A percentile compares a stretch with the other conserved stretches of the same genome.
These are phyloP conservation scores for Hymenoscyphus linearis DNA, from an alignment of 2,329 filamentous ascomycete genomes.

Conservation along the genomic window DNA sequence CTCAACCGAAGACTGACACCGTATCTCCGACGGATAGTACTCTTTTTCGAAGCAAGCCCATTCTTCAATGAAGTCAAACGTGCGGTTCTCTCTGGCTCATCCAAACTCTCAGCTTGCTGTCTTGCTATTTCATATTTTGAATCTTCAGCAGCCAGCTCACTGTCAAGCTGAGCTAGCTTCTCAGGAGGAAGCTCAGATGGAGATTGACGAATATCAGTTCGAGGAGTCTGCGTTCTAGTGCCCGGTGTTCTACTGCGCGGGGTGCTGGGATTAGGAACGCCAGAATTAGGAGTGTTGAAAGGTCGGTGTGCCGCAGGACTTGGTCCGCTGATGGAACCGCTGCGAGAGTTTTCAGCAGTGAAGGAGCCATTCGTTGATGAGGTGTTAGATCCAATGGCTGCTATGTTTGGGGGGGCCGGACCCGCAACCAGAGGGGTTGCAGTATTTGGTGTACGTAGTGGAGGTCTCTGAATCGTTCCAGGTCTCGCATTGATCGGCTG, in stretches of 20 bases:
- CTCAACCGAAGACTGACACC: slow-evolving; percentile 28
- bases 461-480: slow-evolving; percentile 3
- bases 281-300: not conserved
- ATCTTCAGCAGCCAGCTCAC: slow-evolving; percentile 20
- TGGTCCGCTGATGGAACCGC: not conserved
- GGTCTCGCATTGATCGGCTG: slow-evolving; percentile 12
- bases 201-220: slow-evolving; percentile 15
- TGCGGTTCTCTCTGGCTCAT: slow-evolving; percentile 8
- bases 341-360: not conserved
- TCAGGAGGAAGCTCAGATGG: slow-evolving; percentile 23
- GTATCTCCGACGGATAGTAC: slow-evolving; percentile 24
- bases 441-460: slow-evolving; percentile 3
- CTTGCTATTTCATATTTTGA: slow-evolving; percentile 12
- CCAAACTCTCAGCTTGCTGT: slow-evolving; percentile 8
- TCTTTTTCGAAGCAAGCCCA: slow-evolving; percentile 25
- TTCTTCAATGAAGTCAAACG: slow-evolving; percentile 23
- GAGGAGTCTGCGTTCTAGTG: slow-evolving; percentile 4
- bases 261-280: not conserved
- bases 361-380: not conserved
- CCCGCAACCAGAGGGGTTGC: not conserved
- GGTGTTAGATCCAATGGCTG: not conserved
- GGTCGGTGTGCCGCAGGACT: not conserved
- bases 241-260: not conserved
- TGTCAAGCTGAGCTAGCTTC: slow-evolving; percentile 17
- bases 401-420: not conserved